A percentile compares a stretch with the other conserved stretches of the same genome.
phyloP scores from a whole-genome alignment of 106 monocot genomes.

The Hemerocallis citrina region DNA sequence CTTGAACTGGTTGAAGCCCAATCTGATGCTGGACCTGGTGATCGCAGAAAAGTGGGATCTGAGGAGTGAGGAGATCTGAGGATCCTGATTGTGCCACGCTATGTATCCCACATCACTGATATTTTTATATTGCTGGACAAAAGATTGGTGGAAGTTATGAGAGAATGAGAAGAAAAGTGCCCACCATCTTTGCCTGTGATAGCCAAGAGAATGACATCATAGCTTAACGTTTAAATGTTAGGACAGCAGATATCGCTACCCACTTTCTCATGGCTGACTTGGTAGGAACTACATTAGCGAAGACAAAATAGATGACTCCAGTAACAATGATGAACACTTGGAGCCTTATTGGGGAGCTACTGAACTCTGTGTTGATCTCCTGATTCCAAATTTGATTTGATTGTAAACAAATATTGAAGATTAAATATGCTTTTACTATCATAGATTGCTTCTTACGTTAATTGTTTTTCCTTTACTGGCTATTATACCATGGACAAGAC shows the following conservation, averaged over 20 bases:
- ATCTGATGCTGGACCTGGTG: no score
- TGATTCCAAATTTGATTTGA: slow-evolving; percentile 12
- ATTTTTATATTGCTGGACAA: background rate
- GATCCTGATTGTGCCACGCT: no score
- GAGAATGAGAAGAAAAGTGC: background rate
- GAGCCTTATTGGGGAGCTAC: slow-evolving; percentile 36
- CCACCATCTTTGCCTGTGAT: slow-evolving; percentile 45
- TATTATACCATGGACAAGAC: no score
- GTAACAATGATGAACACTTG: slow-evolving; percentile 25
- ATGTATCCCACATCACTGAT: no score
- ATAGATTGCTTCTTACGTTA: no score
- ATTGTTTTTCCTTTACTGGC: no score
- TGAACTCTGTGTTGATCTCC: slow-evolving; percentile 47
- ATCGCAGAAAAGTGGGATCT: no score
- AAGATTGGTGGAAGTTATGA: background rate
- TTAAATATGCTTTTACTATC: no score
- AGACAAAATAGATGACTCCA: slow-evolving; percentile 34
- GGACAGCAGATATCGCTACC: slow-evolving; percentile 32
- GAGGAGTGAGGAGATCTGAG: no score
- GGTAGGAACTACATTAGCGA: slow-evolving; percentile 36
- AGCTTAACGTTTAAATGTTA: slow-evolving; percentile 27
- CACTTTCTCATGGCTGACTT: slow-evolving; percentile 50
- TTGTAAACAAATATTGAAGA: no score
- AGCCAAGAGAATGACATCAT: slow-evolving; percentile 17
- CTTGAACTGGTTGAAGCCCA: no score